Evolutionary conservation across 345 rosid genomes (phyloP), one percentile per base, ranked within the genome.

Genomic region (Melaleuca alternifolia): DNA sequence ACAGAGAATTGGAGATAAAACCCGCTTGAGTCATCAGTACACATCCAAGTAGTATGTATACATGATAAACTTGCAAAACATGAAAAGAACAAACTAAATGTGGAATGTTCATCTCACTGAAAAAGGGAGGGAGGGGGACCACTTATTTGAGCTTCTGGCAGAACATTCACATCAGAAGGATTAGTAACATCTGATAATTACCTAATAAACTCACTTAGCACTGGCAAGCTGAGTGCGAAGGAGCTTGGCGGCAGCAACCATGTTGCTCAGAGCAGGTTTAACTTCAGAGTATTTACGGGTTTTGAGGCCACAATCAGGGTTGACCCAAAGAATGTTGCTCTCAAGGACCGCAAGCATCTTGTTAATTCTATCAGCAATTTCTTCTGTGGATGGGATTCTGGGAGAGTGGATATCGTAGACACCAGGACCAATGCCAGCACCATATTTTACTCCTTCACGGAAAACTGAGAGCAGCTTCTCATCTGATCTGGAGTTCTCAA

Each of bases 231-330:
- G 91, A 84, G 95, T 90, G 85, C 99, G 99, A 93, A 95, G 95
- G 84, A 91, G 92, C 93, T 96, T 97, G 85, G 98, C 96, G 2
- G 99, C 98, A 15, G 93, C 95, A 87, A 97, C 99, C 99, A 96
- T 93, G 93, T 93, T 92, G 86, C 88, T 88, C 84, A 96, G 95
- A 21, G 99, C 99, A 26, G 98, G 99, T 88, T 94, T 97, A 77
- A 97, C 99, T 90, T 97, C 98, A 1, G 93, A n/a, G 89, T 96
- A 96, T 91, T 95, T 97, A 65, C 98, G 95, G 54, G 99, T 97
- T 93, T 97, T 96, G 86, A 97, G 93, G 86, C 98, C 99, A 87
- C 99, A 97, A 92, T 96, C 99, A 26, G 99, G 99, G 93, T 97
- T 97, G 37, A 97, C 97, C 99, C 99, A 97, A 90, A 96, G 88